Evolutionary conservation across 306 rosid species (phyloP), one percentile per base, ranked within the genome.

Genomic region (Quercus berberidifolia): DNA sequence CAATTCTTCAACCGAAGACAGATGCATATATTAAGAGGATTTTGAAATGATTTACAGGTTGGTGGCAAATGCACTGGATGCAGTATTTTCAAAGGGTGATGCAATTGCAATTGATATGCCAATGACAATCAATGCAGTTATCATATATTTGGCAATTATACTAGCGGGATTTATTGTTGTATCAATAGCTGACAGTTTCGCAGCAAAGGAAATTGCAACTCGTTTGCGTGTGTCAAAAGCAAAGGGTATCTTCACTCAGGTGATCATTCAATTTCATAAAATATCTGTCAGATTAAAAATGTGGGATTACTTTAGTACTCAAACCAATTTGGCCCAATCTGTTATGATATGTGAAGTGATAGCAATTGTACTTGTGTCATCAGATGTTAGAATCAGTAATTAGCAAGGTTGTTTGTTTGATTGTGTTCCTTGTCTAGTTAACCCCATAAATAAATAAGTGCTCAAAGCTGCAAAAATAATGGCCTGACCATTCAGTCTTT

Each of bases 101-200:
- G 86, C 98, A 76, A 94, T 94, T 5, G 97, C 98, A 38, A 94
- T 92, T 74, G 97, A 94, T 87, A 89, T 89, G 94, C 94, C 91
- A 74, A 91, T 94, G 98, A 94, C 96, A 43, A 94, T 83, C 74
- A 75, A 79, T 76, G 87, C 98, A n/a, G 97, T 94, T 72, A 71
- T 92, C 74, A 92, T 94, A 80, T 94, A 90, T 80, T 82, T 94
- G 82, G 98, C 96, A 41, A 89, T 92, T 79, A 63, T 94, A 83
- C 81, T 92, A 35, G 91, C 93, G 2, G 98, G 98, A 83, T 79
- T 86, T n/a, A 84, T 85, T 73, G 98, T 94, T 56, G 98, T 94
- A 54, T 89, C 97, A 14, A 92, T 94, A 85, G 97, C 97, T 43
- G 97, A 94, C 80, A 92, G 98, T 89, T 94, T 94, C 82, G 92